Percentiles rank a stretch among this genome's conserved stretches.
These are phyloP conservation scores for Protea cynaroides DNA, from an alignment of 164 flowering plant species.

Conservation along the genomic window DNA sequence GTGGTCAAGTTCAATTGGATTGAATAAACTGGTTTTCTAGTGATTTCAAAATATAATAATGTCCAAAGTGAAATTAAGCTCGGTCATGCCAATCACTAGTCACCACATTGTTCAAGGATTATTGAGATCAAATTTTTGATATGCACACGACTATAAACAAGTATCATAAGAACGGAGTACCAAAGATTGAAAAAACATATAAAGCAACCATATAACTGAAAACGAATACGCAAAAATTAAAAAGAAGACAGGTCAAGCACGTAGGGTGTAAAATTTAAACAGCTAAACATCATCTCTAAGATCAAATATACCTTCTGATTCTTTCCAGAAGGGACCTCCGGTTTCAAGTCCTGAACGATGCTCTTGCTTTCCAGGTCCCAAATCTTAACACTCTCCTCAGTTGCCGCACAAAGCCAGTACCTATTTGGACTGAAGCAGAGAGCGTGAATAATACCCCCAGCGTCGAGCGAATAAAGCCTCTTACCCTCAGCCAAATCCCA, in stretches of 20 bases:
- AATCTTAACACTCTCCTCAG: conserved; percentile 61
- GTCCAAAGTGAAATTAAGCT: no score
- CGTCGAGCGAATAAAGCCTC: conserved; percentile 64
- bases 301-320: conserved; percentile 9
- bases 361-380: conserved; percentile 88
- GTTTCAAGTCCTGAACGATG: conserved; percentile 58
- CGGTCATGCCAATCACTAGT: no score
- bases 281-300: background rate
- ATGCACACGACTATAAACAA: no score
- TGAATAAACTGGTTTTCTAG: no score
- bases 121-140: no score
- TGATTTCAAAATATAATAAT: no score
- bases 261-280: background rate
- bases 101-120: no score
- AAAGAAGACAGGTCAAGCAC: background rate
- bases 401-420: conserved; percentile 87
- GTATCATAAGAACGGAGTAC: no score
- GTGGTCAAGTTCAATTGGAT: no score
- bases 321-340: conserved; percentile 3
- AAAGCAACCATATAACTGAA: background rate
- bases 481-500: conserved; percentile 90
- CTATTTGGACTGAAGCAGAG: conserved; percentile 84
- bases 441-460: conserved; percentile 62
- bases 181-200: background rate
- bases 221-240: background rate